A percentile compares a stretch with the other conserved stretches of the same genome.
Conservation (phyloP, 2,329 filamentous ascomycete genomes). For the Penicillium sp. region DNA sequence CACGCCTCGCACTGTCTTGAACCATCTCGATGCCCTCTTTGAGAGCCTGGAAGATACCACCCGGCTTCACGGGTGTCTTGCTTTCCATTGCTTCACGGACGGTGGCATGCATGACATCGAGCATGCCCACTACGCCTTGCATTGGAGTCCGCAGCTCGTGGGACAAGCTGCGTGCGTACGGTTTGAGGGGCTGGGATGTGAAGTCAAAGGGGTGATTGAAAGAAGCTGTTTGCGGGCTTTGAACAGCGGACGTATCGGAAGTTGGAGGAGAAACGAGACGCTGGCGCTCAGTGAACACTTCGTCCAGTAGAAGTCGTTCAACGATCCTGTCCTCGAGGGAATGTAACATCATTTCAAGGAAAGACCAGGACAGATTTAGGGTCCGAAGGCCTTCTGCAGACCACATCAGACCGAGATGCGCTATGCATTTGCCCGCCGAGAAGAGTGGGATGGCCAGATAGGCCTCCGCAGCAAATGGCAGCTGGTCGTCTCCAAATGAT, state of each 20-base stretch:
- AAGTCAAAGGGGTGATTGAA: constrained; percentile 54
- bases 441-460: constrained; percentile 65
- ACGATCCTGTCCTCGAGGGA: constrained; percentile 64
- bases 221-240: constrained; percentile 42
- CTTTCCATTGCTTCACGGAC: constrained; percentile 61
- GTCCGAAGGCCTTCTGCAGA: constrained; percentile 56
- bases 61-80: constrained; percentile 48
- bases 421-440: constrained; percentile 61
- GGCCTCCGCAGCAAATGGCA: constrained; percentile 60
- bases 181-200: constrained; percentile 61
- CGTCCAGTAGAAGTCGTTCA: constrained; percentile 53
- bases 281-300: constrained; percentile 35
- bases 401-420: constrained; percentile 70
- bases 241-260: constrained; percentile 15
- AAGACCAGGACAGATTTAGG: constrained; percentile 59
- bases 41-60: constrained; percentile 57
- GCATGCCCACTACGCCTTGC: constrained; percentile 71
- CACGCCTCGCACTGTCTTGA: constrained; percentile 67
- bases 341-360: constrained; percentile 64
- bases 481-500: constrained; percentile 55
- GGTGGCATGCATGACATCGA: constrained; percentile 71
- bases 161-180: constrained; percentile 67
- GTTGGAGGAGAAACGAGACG: constrained; percentile 22
- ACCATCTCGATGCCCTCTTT: constrained; percentile 67
- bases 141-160: constrained; percentile 69